Percentiles rank a stretch among this genome's conserved stretches.
Conservation (phyloP, 2,329 filamentous ascomycete genomes). For the Orbilia oligospora region DNA sequence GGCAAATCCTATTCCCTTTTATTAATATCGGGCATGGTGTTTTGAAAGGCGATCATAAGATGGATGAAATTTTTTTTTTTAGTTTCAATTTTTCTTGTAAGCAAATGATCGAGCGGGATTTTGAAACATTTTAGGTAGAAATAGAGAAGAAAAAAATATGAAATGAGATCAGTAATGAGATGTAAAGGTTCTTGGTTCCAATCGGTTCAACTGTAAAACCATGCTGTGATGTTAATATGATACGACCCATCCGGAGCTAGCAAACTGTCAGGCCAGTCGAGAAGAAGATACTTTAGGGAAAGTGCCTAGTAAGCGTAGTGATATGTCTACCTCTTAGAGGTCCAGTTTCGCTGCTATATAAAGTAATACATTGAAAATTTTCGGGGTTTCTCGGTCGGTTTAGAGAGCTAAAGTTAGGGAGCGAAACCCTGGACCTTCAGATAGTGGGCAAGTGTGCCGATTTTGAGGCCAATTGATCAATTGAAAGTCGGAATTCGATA, state of each 20-base stretch:
- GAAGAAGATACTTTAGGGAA: slow-evolving; percentile 49
- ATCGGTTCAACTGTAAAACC: slow-evolving; percentile 25
- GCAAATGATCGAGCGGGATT: slow-evolving; percentile 42
- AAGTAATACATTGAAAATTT: slow-evolving; percentile 48
- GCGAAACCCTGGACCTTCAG: not conserved
- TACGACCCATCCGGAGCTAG: slow-evolving; percentile 3
- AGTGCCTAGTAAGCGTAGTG: slow-evolving; percentile 47
- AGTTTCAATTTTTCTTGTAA: slow-evolving; percentile 36
- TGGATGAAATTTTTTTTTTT: slow-evolving; percentile 21
- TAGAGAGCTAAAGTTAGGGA: slow-evolving; percentile 5
- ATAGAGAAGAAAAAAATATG: slow-evolving; percentile 16
- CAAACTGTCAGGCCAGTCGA: slow-evolving; percentile 36
- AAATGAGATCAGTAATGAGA: slow-evolving; percentile 34
- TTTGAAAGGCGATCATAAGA: slow-evolving; percentile 57
- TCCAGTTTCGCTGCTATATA: slow-evolving; percentile 61
- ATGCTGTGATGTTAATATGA: slow-evolving; percentile 16
- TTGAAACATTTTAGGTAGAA: slow-evolving; percentile 43
- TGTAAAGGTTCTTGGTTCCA: slow-evolving; percentile 34
- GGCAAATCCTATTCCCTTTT: slow-evolving; percentile 34
- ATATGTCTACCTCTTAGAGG: slow-evolving; percentile 61
- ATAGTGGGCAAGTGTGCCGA: slow-evolving; percentile 15
- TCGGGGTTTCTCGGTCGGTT: slow-evolving; percentile 7
- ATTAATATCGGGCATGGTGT: slow-evolving; percentile 35
- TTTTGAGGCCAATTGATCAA: slow-evolving; percentile 15
- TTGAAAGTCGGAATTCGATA: slow-evolving; percentile 8